Evolutionary conservation across 2,329 filamentous ascomycete species (phyloP).

Genomic region (Celoporthe dispersa): DNA sequence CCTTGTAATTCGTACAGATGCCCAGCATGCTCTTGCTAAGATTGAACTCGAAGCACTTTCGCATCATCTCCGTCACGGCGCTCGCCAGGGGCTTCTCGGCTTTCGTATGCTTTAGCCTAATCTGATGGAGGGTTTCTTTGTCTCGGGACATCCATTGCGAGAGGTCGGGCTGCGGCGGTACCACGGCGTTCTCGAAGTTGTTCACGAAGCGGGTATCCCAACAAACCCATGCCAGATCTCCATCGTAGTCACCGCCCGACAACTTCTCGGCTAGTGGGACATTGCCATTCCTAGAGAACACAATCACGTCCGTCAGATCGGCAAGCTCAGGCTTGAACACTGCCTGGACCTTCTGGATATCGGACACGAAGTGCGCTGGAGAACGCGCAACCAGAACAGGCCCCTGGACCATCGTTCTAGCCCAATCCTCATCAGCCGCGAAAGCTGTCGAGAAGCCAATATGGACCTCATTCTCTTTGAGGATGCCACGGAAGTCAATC

Average conservation of each 20-base stretch:
- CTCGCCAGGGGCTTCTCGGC: conserved; percentile 31
- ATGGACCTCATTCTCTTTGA: conserved; percentile 70
- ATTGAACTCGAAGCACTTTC: conserved; percentile 61
- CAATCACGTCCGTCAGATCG: conserved; percentile 75
- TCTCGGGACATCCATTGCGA: conserved; percentile 55
- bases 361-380: conserved; percentile 71
- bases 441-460: conserved; percentile 72
- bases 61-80: conserved; percentile 52
- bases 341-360: conserved; percentile 70
- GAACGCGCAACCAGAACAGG: conserved; percentile 69
- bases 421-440: conserved; percentile 56
- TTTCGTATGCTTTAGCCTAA: conserved; percentile 37
- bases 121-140: conserved; percentile 49
- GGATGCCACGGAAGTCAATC: conserved; percentile 64
- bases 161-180: conserved; percentile 51
- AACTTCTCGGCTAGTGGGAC: conserved; percentile 70
- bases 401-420: conserved; percentile 57
- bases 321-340: conserved; percentile 65
- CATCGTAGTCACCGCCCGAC: conserved; percentile 82
- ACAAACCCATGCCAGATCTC: conserved; percentile 77
- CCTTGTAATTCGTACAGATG: conserved; percentile 66
- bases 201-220: conserved; percentile 70
- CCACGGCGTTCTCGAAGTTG: conserved; percentile 67
- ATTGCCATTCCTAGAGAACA: conserved; percentile 71
- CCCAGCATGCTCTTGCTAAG: conserved; percentile 64